Evolutionary conservation across 2,329 filamentous ascomycete genomes (phyloP).

Genomic region (Pseudocercospora crystallina): DNA sequence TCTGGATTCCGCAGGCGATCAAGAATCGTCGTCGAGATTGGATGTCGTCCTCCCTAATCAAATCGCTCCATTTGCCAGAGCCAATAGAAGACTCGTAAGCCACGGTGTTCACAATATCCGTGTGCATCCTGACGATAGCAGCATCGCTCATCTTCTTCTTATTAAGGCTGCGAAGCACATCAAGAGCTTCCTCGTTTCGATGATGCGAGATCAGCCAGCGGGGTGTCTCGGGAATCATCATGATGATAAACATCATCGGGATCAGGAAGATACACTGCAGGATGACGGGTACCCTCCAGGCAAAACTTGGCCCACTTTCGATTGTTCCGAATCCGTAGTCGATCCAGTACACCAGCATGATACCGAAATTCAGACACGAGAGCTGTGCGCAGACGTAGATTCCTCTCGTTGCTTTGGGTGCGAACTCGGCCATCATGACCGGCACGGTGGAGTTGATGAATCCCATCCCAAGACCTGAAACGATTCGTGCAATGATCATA

Average conservation of each 20-base stretch:
- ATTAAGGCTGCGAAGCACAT: conserved; percentile 34
- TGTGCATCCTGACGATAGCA: conserved; percentile 26
- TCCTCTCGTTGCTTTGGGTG: conserved; percentile 33
- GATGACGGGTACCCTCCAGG: conserved; percentile 46
- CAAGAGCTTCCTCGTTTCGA: conserved; percentile 39
- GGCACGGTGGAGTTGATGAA: conserved; percentile 48
- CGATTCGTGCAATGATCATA: conserved; percentile 46
- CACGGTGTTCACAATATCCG: conserved; percentile 30
- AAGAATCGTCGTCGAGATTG: conserved; percentile 30
- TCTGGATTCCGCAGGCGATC: conserved; percentile 32
- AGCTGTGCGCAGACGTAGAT: conserved; percentile 50
- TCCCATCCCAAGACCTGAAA: conserved; percentile 47
- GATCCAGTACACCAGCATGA: conserved; percentile 49
- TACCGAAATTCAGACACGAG: conserved; percentile 50
- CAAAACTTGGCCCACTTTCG: conserved; percentile 30
- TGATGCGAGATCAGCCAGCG: conserved; percentile 46
- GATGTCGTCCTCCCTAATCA: conserved; percentile 33
- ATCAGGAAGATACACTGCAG: conserved; percentile 45
- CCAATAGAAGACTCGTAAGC: conserved; percentile 35
- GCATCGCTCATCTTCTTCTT: conserved; percentile 28
- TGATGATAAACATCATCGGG: conserved; percentile 41
- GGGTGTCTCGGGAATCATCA: conserved; percentile 46
- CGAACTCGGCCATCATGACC: conserved; percentile 46
- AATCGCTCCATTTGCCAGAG: conserved; percentile 36
- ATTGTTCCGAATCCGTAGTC: conserved; percentile 44